Conservation (phyloP, 2,329 filamentous ascomycete genomes). For the Didymella arachidicola region DNA sequence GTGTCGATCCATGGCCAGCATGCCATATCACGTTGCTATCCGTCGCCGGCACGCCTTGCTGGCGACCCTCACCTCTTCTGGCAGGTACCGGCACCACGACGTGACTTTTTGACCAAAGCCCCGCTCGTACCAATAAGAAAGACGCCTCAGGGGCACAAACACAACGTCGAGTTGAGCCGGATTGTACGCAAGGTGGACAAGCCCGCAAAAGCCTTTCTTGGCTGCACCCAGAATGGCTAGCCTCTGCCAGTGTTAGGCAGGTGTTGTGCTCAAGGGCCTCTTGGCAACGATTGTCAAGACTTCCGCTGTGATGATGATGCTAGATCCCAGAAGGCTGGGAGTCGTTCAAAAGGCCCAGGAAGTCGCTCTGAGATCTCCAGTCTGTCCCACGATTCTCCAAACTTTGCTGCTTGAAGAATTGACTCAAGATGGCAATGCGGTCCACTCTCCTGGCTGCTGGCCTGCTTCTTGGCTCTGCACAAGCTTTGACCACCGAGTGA, state of each 20-base stretch:
- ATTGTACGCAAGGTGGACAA: conserved; percentile 31
- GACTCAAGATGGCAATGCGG: conserved; percentile 39
- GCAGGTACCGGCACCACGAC: conserved; percentile 31
- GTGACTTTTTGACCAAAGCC: conserved; percentile 20
- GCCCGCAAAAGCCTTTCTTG: conserved; percentile 30
- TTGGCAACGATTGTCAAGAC: conserved; percentile 29
- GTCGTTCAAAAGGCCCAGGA: conserved; percentile 28
- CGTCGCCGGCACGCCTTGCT: conserved; percentile 18
- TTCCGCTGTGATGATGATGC: conserved; percentile 24
- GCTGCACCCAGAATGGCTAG: conserved; percentile 28
- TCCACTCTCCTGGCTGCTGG: conserved; percentile 34
- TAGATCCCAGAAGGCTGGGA: conserved; percentile 16
- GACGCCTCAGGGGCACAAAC: conserved; percentile 25
- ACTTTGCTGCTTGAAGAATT: conserved; percentile 12
- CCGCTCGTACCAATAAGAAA: conserved; percentile 29
- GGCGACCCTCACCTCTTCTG: conserved; percentile 20
- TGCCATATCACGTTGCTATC: conserved; percentile 15
- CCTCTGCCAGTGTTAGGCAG: conserved; percentile 20
- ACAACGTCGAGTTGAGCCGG: conserved; percentile 25
- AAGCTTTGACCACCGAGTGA: conserved; percentile 41
- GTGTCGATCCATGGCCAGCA: conserved; percentile 10
- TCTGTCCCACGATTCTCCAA: conserved; percentile 19
- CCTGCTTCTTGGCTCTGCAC: conserved; percentile 37
- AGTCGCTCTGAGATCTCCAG: conserved; percentile 9
- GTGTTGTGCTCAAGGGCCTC: conserved; percentile 20